Evolutionary conservation across 2,329 filamentous ascomycete genomes (phyloP).

Genomic region (Fusarium sp.): DNA sequence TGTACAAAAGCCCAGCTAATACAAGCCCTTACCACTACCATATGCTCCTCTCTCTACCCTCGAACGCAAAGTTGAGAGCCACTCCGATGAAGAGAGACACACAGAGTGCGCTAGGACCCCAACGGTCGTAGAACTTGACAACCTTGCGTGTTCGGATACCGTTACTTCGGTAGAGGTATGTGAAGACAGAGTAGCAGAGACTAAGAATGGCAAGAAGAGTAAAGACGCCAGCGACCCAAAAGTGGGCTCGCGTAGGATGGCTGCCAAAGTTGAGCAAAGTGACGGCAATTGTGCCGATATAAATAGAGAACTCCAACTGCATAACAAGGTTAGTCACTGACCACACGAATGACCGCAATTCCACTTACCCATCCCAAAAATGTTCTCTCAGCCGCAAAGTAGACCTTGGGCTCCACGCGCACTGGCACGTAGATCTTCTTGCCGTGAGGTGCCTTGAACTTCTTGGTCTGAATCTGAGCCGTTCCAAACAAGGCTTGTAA

Average conservation of each 20-base stretch:
- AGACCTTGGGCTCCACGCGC: constrained; percentile 97
- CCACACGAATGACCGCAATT: not conserved
- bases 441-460: constrained; percentile 81
- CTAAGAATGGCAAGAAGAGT: constrained; percentile 84
- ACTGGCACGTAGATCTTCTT: constrained; percentile 97
- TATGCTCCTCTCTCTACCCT: constrained; percentile 74
- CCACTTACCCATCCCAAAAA: constrained; percentile 89
- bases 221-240: constrained; percentile 82
- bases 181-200: constrained; percentile 84
- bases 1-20: constrained; percentile 13
- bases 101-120: constrained; percentile 86
- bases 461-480: constrained; percentile 69
- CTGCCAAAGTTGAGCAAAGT: constrained; percentile 86
- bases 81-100: constrained; percentile 81
- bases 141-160: constrained; percentile 87
- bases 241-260: constrained; percentile 70
- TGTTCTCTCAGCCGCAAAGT: constrained; percentile 95
- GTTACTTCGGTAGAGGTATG: constrained; percentile 90
- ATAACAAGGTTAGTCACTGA: constrained; percentile 27
- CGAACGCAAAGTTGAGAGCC: constrained; percentile 83
- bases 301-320: constrained; percentile 94
- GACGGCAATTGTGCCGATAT: constrained; percentile 89
- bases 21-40: constrained; percentile 58
- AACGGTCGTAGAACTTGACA: constrained; percentile 92
- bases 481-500: constrained; percentile 68